Percentiles rank a stretch among this genome's conserved stretches.
These are phyloP conservation scores for Trebouxia sp. DNA, from an alignment of 139 green algal species.

Conservation along the genomic window DNA sequence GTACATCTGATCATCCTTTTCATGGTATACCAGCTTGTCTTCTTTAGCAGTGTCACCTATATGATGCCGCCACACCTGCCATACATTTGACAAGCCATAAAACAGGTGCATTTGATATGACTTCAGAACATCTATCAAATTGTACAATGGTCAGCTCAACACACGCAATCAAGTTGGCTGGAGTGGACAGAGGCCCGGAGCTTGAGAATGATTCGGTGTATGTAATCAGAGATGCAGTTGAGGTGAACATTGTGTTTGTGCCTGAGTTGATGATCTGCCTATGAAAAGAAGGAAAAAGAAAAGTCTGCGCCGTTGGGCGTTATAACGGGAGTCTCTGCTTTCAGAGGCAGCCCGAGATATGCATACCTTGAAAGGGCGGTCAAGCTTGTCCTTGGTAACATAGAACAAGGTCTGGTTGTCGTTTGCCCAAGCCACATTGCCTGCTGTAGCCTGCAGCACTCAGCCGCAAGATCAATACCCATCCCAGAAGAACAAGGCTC, in stretches of 20 bases:
- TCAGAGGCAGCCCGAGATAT: not conserved
- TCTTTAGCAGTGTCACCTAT: constrained; percentile 51
- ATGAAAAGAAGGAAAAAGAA: not conserved
- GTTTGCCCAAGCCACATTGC: constrained; percentile 58
- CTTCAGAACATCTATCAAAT: too few relatives aligned
- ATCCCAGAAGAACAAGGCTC: too few relatives aligned
- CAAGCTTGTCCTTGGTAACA: constrained; percentile 76
- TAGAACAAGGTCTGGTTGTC: constrained; percentile 76
- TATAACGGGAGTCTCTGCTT: constrained; percentile 10
- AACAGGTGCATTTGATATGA: too few relatives aligned
- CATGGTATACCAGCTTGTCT: constrained; percentile 78
- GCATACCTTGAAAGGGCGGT: constrained; percentile 59
- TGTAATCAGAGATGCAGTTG: too few relatives aligned
- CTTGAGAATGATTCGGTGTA: too few relatives aligned
- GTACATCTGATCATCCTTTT: constrained; percentile 80
- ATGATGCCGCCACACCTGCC: constrained; percentile 60
- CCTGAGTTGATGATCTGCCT: too few relatives aligned
- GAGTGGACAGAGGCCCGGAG: too few relatives aligned
- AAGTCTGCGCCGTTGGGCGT: too few relatives aligned
- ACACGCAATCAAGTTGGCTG: too few relatives aligned
- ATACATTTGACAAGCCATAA: not conserved
- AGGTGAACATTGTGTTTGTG: too few relatives aligned
- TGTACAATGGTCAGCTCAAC: too few relatives aligned
- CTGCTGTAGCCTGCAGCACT: constrained; percentile 32
- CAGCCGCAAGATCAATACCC: not conserved